Conservation (phyloP, 331 rosid species). For the Arachis monticola region DNA sequence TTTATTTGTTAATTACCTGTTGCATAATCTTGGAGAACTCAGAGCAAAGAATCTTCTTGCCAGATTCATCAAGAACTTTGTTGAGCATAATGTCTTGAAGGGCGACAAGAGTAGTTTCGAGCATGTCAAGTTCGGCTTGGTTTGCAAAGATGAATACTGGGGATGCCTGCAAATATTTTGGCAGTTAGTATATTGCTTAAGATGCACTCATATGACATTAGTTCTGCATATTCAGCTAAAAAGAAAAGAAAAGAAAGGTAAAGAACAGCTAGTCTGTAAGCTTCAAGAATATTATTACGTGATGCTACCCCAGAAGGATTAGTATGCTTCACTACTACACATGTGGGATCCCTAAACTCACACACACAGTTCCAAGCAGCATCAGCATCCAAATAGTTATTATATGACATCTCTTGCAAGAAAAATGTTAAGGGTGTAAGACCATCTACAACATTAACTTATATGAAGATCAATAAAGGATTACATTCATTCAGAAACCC, state of each 20-base stretch:
- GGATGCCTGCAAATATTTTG: conserved; percentile 58
- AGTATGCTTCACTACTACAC: conserved; percentile 93
- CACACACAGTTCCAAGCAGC: conserved; percentile 98
- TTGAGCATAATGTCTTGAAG: conserved; percentile 89
- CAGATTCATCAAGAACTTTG: conserved; percentile 79
- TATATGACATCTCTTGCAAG: conserved; percentile 91
- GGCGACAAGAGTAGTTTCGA: conserved; percentile 87
- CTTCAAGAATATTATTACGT: conserved; percentile 87
- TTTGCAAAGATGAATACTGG: conserved; percentile 80
- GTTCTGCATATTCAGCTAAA: not conserved
- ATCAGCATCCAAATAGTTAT: conserved; percentile 94
- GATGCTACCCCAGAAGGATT: conserved; percentile 98
- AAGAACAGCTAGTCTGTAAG: conserved; percentile 81
- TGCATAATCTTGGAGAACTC: conserved; percentile 93
- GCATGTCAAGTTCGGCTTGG: conserved; percentile 93
- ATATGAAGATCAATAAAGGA: not conserved
- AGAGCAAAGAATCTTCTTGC: conserved; percentile 73
- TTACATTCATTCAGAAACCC: not conserved
- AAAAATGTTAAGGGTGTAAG: conserved; percentile 24
- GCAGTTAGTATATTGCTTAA: not conserved
- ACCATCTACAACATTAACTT: not conserved
- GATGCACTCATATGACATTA: no score
- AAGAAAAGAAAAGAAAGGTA: not conserved
- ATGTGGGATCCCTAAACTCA: conserved; percentile 76
- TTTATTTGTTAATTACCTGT: conserved; percentile 55